Evolutionary conservation across 805 yeast species (phyloP), one percentile per base, ranked within the genome.

Genomic region (Schwanniomyces yamadae): DNA sequence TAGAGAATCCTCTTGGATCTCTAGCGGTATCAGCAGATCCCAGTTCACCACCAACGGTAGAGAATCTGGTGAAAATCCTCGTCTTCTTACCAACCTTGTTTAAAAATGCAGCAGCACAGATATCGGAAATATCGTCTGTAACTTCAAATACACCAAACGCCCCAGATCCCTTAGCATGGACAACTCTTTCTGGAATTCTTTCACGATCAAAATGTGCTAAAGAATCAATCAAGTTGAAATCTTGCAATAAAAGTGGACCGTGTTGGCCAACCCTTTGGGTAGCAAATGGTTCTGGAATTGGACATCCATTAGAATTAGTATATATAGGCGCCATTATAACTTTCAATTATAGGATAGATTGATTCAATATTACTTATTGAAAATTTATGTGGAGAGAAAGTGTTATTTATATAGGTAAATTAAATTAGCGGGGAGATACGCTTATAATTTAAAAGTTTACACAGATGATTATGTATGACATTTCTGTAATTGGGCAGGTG

Each of bases 161-260:
- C 55, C 96, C 96, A 10, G 90, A 84, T 49, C 95, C 96, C 59
- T 87, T 87, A 36, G 96, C 96, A 56, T 87, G 96, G 23, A 88
- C 95, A 39, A 87, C 95, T 64, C 96, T 75, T 67, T 88, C 95
- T 9, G 95, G 95, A 46, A 87, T 83, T 63, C 95, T 72, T 64
- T 87, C 96, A 49, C 95, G 74, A 65, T 85, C 95, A 52, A 87
- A 87, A 61, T 86, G 95, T 14, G 95, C 90, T 39, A 87, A 63
- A 2, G 87, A 75, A 53, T 87, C 95, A 50, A 87, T 73, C 62
- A 87, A 66, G 56, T 80, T 80, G 65, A 84, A 82, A 59, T 87
- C 95, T 59, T 87, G 95, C 52, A 87, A 65, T 42, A 87, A 66
- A 47, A 86, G 63, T 5, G 95, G 95, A 23, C 95, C 95, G 47